These are phyloP conservation scores for Pythium vanterpoolii DNA, from an alignment of 352 stramenopile species.

Conservation along the genomic window DNA sequence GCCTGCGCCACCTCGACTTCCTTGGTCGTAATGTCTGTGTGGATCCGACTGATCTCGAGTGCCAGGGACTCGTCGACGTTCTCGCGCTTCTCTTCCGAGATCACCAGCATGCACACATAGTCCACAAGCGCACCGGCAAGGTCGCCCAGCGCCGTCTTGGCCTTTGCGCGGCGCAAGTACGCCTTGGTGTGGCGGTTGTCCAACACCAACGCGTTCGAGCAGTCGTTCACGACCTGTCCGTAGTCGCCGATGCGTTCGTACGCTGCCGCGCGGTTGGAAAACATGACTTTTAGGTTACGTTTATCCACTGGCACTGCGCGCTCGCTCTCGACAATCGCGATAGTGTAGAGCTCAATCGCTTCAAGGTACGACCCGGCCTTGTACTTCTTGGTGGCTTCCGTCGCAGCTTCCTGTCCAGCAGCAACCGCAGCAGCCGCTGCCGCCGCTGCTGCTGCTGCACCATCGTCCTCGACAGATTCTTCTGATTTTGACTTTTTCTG, in stretches of 20 bases:
- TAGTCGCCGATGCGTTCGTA: conserved; percentile 71
- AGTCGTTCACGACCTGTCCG: conserved; percentile 59
- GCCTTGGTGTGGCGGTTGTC: conserved; percentile 78
- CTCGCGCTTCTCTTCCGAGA: conserved; percentile 75
- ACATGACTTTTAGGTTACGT: conserved; percentile 85
- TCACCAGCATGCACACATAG: conserved; percentile 76
- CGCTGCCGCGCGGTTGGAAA: conserved; percentile 73
- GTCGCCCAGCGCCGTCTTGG: conserved; percentile 43
- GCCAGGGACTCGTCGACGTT: conserved; percentile 68
- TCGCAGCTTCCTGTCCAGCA: conserved; percentile 68
- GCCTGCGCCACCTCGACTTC: conserved; percentile 57
- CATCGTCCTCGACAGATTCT: background rate
- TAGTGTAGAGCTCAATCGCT: conserved; percentile 66
- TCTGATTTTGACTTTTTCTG: conserved; percentile 29
- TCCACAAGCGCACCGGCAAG: conserved; percentile 66
- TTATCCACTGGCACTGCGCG: conserved; percentile 49
- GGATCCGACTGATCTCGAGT: conserved; percentile 72
- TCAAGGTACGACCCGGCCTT: conserved; percentile 66
- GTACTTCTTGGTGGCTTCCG: conserved; percentile 73
- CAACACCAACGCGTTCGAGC: conserved; percentile 47
- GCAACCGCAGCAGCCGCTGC: conserved; percentile 14
- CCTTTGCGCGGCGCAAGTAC: conserved; percentile 73
- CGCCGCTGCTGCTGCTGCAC: conserved; percentile 6
- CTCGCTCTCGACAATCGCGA: conserved; percentile 62
- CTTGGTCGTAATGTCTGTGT: conserved; percentile 66